These are phyloP conservation scores for Syncephalis fuscata DNA, from an alignment of 371 early-diverging fungal genomes.

Conservation along the genomic window DNA sequence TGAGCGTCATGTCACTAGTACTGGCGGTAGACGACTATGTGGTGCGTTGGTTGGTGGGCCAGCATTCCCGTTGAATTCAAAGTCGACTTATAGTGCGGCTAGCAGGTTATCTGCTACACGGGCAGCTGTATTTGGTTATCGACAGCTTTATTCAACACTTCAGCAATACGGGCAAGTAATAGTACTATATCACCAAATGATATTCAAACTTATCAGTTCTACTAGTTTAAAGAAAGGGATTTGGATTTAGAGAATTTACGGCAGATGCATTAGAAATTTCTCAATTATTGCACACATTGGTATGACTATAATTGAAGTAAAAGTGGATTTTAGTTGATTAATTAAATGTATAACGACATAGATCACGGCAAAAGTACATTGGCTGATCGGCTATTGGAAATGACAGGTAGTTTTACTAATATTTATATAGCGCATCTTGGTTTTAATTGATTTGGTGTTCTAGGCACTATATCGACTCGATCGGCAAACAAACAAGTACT, in stretches of 20 bases:
- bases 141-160: no score
- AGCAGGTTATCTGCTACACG: no score
- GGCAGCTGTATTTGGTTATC: no score
- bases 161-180: no score
- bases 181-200: no score
- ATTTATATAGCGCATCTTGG: neutral
- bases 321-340: neutral
- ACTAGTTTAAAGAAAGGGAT: conserved; percentile 51
- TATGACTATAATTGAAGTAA: conserved; percentile 8
- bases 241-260: conserved; percentile 36
- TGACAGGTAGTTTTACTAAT: conserved; percentile 5
- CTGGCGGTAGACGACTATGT: no score
- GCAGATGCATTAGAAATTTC: conserved; percentile 85
- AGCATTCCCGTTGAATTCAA: no score
- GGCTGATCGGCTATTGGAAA: conserved; percentile 39
- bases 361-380: conserved; percentile 93
- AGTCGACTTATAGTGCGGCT: no score
- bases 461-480: conserved; percentile 41
- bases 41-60: no score
- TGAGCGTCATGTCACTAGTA: no score
- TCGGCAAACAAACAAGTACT: conserved; percentile 77
- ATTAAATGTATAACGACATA: conserved; percentile 5
- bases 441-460: conserved; percentile 1
- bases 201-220: no score
- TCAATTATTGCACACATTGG: conserved; percentile 95